These are phyloP conservation scores for Paramarasmius palmivorus DNA, from an alignment of 1,284 basidiomycete species.

Conservation along the genomic window DNA sequence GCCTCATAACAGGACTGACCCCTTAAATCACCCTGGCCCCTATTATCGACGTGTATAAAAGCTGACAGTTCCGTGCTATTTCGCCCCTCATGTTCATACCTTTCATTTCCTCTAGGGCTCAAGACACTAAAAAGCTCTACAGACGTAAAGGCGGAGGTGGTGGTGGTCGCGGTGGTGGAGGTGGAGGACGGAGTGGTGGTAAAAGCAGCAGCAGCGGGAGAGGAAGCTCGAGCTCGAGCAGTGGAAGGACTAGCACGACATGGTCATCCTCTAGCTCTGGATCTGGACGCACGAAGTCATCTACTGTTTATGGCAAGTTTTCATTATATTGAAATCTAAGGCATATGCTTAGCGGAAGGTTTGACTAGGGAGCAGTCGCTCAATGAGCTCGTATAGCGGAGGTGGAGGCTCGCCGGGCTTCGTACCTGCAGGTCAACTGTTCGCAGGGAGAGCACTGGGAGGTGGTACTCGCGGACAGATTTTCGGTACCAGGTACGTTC, in stretches of 20 bases:
- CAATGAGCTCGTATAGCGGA: slow-evolving; percentile 25
- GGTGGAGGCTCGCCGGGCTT: slow-evolving; percentile 29
- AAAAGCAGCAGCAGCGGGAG: neutral
- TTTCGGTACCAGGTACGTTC: slow-evolving; percentile 32
- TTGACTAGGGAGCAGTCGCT: slow-evolving; percentile 14
- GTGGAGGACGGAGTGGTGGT: slow-evolving; percentile 7
- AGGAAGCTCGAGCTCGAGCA: neutral
- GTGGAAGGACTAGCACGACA: neutral
- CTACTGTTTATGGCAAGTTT: neutral
- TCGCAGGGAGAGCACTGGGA: slow-evolving; percentile 33
- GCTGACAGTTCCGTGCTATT: too few species aligned
- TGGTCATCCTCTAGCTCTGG: slow-evolving; percentile 2
- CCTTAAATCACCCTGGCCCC: too few species aligned
- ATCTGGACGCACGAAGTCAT: slow-evolving; percentile 5
- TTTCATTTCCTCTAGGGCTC: slow-evolving; percentile 22
- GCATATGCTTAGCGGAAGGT: too few species aligned
- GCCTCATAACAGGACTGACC: too few species aligned
- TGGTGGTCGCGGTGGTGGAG: slow-evolving; percentile 18
- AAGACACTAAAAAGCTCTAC: slow-evolving; percentile 23
- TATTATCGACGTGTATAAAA: too few species aligned
- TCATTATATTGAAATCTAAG: too few species aligned
- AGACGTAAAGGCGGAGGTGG: slow-evolving; percentile 22
- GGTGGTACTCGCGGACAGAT: slow-evolving; percentile 37
- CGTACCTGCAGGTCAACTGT: slow-evolving; percentile 32
- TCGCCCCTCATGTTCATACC: slow-evolving; percentile 31